Conservation (phyloP, 768 basidiomycete species). For the Rhodotorula diobovata region DNA sequence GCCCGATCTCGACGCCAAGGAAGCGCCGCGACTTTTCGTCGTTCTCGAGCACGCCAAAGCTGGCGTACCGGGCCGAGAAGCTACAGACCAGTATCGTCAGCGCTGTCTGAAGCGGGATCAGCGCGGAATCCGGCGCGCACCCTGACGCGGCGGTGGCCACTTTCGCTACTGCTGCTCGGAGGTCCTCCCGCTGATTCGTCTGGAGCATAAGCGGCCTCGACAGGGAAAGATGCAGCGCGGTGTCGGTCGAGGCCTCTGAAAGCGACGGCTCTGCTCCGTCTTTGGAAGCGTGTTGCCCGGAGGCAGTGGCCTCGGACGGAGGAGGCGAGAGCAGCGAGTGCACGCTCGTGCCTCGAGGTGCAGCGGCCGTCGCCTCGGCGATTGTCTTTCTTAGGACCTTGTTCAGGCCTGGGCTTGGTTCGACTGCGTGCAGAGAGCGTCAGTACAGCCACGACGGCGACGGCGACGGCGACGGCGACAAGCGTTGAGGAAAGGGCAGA, state of each 20-base stretch:
- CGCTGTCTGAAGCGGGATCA: neutral
- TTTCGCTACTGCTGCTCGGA: conserved; percentile 60
- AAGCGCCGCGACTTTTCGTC: conserved; percentile 79
- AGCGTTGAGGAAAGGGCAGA: neutral
- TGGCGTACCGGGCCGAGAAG: conserved; percentile 67
- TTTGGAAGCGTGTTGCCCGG: conserved; percentile 48
- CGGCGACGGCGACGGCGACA: neutral
- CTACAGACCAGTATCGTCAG: conserved; percentile 50
- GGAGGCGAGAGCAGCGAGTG: conserved; percentile 42
- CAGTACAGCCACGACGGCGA: no score
- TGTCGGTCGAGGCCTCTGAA: conserved; percentile 53
- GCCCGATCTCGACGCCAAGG: conserved; percentile 73
- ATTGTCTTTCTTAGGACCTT: neutral
- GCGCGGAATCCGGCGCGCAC: conserved; percentile 46
- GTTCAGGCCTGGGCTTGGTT: neutral
- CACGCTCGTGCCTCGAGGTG: neutral
- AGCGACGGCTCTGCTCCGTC: conserved; percentile 50
- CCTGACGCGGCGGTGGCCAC: conserved; percentile 56
- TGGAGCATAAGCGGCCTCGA: conserved; percentile 75
- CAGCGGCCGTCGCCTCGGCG: neutral
- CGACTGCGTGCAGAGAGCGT: neutral
- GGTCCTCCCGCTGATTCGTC: conserved; percentile 69
- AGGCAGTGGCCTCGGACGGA: conserved; percentile 29
- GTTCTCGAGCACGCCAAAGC: conserved; percentile 66
- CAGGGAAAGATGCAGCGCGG: conserved; percentile 75